A percentile compares a stretch with the other conserved stretches of the same genome.
Evolutionary conservation across 306 rosid genomes (phyloP).

Genomic region (Fragaria iinumae): DNA sequence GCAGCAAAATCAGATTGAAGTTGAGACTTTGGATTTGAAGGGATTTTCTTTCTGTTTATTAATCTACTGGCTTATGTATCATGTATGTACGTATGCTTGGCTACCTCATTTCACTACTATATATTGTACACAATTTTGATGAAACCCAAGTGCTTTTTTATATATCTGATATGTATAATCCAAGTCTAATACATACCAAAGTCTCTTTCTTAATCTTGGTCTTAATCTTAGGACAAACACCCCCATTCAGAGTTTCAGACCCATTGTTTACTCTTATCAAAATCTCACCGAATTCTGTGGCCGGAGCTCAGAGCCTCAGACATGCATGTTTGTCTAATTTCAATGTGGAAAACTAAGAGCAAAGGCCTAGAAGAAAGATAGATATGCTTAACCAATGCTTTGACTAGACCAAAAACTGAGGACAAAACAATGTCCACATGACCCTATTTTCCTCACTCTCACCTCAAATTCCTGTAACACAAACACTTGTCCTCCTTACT

Average conservation of each 20-base stretch:
- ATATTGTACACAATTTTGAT: background rate
- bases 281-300: background rate
- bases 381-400: background rate
- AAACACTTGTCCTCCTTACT: slow-evolving; percentile 11
- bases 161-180: too few relatives aligned
- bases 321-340: background rate
- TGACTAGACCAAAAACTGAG: background rate
- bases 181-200: too few relatives aligned
- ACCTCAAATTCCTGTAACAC: background rate
- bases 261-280: background rate
- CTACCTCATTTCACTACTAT: background rate
- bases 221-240: too few relatives aligned
- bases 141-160: too few relatives aligned
- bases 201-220: background rate
- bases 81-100: background rate
- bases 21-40: background rate
- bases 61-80: background rate
- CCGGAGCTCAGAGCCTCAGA: background rate
- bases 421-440: slow-evolving; percentile 10
- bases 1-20: slow-evolving; percentile 25
- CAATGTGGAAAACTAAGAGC: background rate
- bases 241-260: background rate
- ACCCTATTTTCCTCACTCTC: background rate
- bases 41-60: background rate
- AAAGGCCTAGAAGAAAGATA: background rate